A percentile compares a stretch with the other conserved stretches of the same genome.
phyloP scores from a whole-genome alignment of 2,329 filamentous ascomycete genomes.

The Monilinia aucupariae region DNA sequence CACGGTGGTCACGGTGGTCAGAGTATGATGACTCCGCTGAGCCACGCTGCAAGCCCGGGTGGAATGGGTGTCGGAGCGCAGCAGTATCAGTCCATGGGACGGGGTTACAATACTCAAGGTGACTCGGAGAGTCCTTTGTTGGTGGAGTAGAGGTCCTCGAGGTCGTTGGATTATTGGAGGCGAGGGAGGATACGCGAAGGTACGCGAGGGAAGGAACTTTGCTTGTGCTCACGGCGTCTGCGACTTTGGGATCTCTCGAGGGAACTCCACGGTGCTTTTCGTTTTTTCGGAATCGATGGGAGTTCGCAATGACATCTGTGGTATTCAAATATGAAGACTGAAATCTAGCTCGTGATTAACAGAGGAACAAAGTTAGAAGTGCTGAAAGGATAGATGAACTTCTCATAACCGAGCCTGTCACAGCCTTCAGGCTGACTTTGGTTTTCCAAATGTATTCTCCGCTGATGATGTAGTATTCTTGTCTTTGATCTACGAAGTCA shows the following conservation, averaged over 20 bases:
- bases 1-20: not conserved
- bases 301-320: not conserved
- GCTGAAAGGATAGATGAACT: not conserved
- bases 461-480: not conserved
- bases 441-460: not conserved
- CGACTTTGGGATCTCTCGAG: not conserved
- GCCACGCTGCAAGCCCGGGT: no score
- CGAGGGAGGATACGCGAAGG: not conserved
- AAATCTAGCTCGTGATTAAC: no score
- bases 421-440: no score
- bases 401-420: not conserved
- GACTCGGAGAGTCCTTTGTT: conserved; percentile 24
- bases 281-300: not conserved
- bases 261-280: not conserved
- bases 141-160: conserved; percentile 18
- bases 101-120: conserved; percentile 17
- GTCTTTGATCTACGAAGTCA: no score
- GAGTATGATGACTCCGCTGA: not conserved
- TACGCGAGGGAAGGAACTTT: not conserved
- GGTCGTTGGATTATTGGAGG: not conserved
- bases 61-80: not conserved
- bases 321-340: not conserved
- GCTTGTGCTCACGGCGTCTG: not conserved
- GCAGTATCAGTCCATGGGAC: not conserved
- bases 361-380: not conserved